Percentiles rank a stretch among this genome's conserved stretches.
phyloP scores from a whole-genome alignment of 306 rosid species.

The Medicago truncatula region DNA sequence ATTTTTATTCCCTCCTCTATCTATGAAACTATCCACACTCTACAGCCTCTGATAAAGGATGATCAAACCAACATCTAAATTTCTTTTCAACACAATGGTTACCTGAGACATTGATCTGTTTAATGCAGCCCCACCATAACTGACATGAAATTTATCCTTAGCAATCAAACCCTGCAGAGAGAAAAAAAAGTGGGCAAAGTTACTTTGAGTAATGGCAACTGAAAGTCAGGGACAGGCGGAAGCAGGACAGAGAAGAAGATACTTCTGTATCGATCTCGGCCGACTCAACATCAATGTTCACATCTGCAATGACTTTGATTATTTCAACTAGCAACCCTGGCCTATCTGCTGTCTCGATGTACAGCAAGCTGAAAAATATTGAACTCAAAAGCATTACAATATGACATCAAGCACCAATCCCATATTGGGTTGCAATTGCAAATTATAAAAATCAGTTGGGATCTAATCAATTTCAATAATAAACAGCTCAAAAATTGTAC shows the following conservation, averaged over 20 bases:
- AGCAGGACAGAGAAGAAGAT: slow-evolving; percentile 39
- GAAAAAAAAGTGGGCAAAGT: slow-evolving; percentile 41
- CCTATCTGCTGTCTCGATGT: slow-evolving; percentile 89
- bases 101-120: slow-evolving; percentile 92
- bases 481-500: slow-evolving; percentile 8
- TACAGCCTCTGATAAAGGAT: not conserved
- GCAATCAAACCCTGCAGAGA: slow-evolving; percentile 83
- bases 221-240: slow-evolving; percentile 1
- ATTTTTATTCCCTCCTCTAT: slow-evolving; percentile 1
- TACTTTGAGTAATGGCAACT: slow-evolving; percentile 28
- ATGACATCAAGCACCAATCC: slow-evolving; percentile 38
- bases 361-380: slow-evolving; percentile 72
- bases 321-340: slow-evolving; percentile 91
- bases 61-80: slow-evolving; percentile 12
- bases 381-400: slow-evolving; percentile 43
- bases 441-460: slow-evolving; percentile 25
- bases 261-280: slow-evolving; percentile 96
- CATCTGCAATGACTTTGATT: slow-evolving; percentile 79
- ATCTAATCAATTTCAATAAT: not conserved
- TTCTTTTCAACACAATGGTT: slow-evolving; percentile 34
- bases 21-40: not conserved
- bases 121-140: slow-evolving; percentile 85
- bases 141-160: slow-evolving; percentile 91
- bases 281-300: slow-evolving; percentile 94
- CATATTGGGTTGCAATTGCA: slow-evolving; percentile 27